phyloP scores from a whole-genome alignment of 2,329 filamentous ascomycete genomes.

The Fusarium mundagurra region DNA sequence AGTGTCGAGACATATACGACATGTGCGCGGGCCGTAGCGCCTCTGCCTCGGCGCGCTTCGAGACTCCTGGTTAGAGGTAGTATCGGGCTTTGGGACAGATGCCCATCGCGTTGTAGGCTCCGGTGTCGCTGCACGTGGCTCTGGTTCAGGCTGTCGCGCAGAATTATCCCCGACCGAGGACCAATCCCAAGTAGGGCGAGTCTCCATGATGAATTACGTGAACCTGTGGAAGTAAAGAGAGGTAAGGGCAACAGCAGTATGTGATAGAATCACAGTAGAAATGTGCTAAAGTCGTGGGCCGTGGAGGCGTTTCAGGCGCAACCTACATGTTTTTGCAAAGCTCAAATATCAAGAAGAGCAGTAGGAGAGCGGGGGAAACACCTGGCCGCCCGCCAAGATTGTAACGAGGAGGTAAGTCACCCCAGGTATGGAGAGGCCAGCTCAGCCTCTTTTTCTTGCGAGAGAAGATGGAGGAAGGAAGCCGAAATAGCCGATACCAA shows the following conservation, averaged over 20 bases:
- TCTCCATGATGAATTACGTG: slow-evolving; percentile 41
- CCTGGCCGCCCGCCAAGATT: slow-evolving; percentile 33
- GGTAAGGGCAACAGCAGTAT: slow-evolving; percentile 10
- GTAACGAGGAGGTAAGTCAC: slow-evolving; percentile 23
- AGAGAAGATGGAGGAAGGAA: slow-evolving; percentile 37
- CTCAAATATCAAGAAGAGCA: slow-evolving; percentile 19
- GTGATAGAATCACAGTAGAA: slow-evolving; percentile 14
- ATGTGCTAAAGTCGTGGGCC: slow-evolving; percentile 23
- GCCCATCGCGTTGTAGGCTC: slow-evolving; percentile 8
- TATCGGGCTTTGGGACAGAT: slow-evolving; percentile 2
- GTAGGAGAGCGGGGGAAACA: slow-evolving; percentile 36
- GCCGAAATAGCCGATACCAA: slow-evolving; percentile 42
- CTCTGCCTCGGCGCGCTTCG: slow-evolving; percentile 26
- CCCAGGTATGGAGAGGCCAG: slow-evolving; percentile 43
- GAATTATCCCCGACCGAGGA: slow-evolving; percentile 33
- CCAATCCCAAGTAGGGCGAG: slow-evolving; percentile 43
- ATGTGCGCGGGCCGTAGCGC: slow-evolving; percentile 77
- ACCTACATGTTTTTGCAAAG: slow-evolving; percentile 44
- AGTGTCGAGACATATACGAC: slow-evolving; percentile 87
- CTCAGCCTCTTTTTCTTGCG: slow-evolving; percentile 40
- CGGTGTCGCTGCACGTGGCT: slow-evolving; percentile 5
- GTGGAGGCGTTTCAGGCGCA: slow-evolving; percentile 34
- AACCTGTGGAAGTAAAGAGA: slow-evolving; percentile 34
- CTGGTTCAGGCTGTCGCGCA: slow-evolving; percentile 18
- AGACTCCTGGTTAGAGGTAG: slow-evolving; percentile 12